Base-by-base conservation (phyloP, 768 basidiomycete genomes). In the Rhizopogon vesiculosus region DNA sequence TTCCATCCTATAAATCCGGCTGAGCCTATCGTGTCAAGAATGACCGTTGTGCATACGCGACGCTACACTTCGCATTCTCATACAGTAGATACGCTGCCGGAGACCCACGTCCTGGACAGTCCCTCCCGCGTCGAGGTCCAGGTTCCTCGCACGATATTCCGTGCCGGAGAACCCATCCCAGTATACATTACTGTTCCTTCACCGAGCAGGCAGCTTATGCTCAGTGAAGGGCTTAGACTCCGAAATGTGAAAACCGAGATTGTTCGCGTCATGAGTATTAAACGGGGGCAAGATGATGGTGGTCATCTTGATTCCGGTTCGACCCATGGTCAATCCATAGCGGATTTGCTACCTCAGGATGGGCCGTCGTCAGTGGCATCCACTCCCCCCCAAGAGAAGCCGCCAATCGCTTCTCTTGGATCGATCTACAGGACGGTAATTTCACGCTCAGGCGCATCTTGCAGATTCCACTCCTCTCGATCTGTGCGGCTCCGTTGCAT, bases 381-480 rank as follows among this genome's bases (percentile, higher is more conserved):
- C 53, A 53, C 52, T 51, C 64, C 56, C 5, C 48, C 56, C 42
- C 54, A 25, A 62, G 72, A 65, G 65, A 75, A 64, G 51, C 59
- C 64, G 25, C 74, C 76, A 33, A 78, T 78, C 55, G 62, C 63
- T 29, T 74, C 76, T n/a, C 71, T 75, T 22, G 48, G 35, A 49
- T 56, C 59, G 4, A 59, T 70, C 18, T 74, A 74, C 57, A 60
- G 71, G 18, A 76, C 78, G 3, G 76, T 86, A 50, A 75, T 98
- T 28, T 86, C 92, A 12, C 82, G 88, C 7, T 93, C 94, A 13
- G 96, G 96, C 45, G 94, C 93, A 42, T 88, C 92, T 18, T 93
- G 93, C 68, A 86, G 93, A 45, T 93, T 97, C 66, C 93, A 97
- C 61, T 82, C 85, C 0, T 78, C 82, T 44, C 81, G 80, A 13